Percentiles rank a stretch among this genome's conserved stretches.
Evolutionary conservation across 441 rosid genomes (phyloP).

Genomic region (Gossypium laxum): DNA sequence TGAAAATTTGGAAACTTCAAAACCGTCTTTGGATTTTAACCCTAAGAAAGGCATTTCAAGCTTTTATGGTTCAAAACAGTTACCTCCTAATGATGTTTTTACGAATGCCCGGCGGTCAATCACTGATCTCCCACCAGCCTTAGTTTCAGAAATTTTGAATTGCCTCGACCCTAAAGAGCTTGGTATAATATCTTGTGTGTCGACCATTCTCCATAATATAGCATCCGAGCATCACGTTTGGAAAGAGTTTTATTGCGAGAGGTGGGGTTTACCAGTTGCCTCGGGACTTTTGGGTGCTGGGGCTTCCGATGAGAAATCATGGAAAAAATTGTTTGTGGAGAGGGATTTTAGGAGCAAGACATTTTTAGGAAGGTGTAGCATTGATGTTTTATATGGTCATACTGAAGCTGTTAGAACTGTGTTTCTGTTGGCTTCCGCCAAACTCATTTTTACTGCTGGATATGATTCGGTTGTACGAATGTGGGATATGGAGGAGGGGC

Average conservation of each 20-base stretch:
- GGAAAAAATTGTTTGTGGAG: slow-evolving; percentile 83
- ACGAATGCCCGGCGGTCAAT: slow-evolving; percentile 30
- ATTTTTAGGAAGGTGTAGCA: slow-evolving; percentile 57
- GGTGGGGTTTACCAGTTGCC: slow-evolving; percentile 65
- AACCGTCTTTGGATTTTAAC: slow-evolving; percentile 9
- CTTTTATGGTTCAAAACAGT: slow-evolving; percentile 24
- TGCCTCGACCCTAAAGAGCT: slow-evolving; percentile 75
- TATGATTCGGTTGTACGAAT: slow-evolving; percentile 68
- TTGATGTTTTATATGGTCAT: slow-evolving; percentile 69
- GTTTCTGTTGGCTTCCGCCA: slow-evolving; percentile 67
- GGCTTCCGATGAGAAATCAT: slow-evolving; percentile 46
- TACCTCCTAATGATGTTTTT: slow-evolving; percentile 29
- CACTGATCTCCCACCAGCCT: slow-evolving; percentile 69
- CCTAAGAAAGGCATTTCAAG: slow-evolving; percentile 31
- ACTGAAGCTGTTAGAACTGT: slow-evolving; percentile 69
- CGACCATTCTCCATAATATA: slow-evolving; percentile 45
- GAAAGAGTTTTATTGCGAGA: slow-evolving; percentile 72
- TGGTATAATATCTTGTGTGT: slow-evolving; percentile 75
- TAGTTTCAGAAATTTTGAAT: slow-evolving; percentile 66
- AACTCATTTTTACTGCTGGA: slow-evolving; percentile 73
- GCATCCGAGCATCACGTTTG: slow-evolving; percentile 77
- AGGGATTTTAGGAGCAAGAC: slow-evolving; percentile 72
- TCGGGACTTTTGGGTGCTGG: slow-evolving; percentile 21
- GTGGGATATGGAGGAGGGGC: slow-evolving; percentile 86
- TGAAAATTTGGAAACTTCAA: slow-evolving; percentile 26